Conservation (phyloP, 352 stramenopile genomes). For the Elongisporangium senticosum region DNA sequence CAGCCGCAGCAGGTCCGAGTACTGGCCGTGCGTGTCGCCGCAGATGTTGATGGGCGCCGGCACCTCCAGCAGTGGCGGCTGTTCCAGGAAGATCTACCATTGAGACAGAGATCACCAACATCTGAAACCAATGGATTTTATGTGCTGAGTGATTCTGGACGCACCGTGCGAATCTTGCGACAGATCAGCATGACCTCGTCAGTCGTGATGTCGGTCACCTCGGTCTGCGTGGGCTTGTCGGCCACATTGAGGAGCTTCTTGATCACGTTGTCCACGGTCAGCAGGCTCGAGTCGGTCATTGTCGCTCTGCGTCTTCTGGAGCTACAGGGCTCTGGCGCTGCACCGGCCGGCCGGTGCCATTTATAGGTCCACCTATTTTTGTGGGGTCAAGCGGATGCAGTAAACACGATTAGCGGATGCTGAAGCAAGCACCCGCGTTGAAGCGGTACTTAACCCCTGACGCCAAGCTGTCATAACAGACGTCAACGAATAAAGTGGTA, state of each 20-base stretch:
- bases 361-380: background rate
- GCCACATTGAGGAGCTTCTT: conserved; percentile 67
- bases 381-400: background rate
- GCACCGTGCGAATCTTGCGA: conserved; percentile 67
- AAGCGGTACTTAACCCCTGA: background rate
- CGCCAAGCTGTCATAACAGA: background rate
- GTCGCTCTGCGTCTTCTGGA: background rate
- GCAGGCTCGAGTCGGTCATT: conserved; percentile 51
- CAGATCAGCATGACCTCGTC: conserved; percentile 77
- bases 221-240: conserved; percentile 69
- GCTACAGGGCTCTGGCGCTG: background rate
- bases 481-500: background rate
- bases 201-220: conserved; percentile 73
- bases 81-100: conserved; percentile 81
- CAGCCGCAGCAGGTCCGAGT: conserved; percentile 97
- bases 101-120: background rate
- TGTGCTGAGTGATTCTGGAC: background rate
- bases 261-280: conserved; percentile 66
- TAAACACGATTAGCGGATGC: background rate
- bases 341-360: background rate
- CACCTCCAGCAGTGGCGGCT: conserved; percentile 94
- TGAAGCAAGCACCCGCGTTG: background rate
- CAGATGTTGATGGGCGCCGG: conserved; percentile 95
- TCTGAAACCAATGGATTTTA: background rate
- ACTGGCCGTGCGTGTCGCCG: conserved; percentile 98